phyloP scores from a whole-genome alignment of 1,284 basidiomycete species.

The Calocybe gambosa region DNA sequence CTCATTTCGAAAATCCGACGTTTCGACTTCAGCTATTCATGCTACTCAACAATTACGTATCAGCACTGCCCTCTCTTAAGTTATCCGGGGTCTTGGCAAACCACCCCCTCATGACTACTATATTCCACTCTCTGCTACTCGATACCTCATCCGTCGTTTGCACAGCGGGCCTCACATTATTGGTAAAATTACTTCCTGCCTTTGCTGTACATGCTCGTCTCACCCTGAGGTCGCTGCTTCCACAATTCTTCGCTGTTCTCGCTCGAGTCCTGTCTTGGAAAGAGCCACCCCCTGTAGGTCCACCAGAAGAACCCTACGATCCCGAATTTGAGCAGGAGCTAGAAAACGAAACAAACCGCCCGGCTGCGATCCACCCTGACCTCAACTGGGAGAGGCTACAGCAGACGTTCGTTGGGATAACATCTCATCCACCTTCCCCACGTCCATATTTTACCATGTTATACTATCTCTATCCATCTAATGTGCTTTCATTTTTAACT shows the following conservation, averaged over 20 bases:
- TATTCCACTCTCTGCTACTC: slow-evolving; percentile 58
- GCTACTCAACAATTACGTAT: slow-evolving; percentile 55
- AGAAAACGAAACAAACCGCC: slow-evolving; percentile 29
- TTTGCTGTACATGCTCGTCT: slow-evolving; percentile 58
- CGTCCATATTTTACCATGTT: slow-evolving; percentile 69
- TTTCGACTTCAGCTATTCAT: slow-evolving; percentile 64
- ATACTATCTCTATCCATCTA: slow-evolving; percentile 87
- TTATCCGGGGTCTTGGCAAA: slow-evolving; percentile 47
- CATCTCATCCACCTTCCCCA: slow-evolving; percentile 47
- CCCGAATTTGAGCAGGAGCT: slow-evolving; percentile 35
- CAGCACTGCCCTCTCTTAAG: slow-evolving; percentile 43
- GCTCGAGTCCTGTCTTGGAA: slow-evolving; percentile 70
- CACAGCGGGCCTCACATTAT: slow-evolving; percentile 51
- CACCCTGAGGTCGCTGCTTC: slow-evolving; percentile 51
- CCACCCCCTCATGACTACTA: slow-evolving; percentile 55
- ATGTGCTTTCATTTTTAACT: slow-evolving; percentile 71
- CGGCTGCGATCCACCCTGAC: slow-evolving; percentile 43
- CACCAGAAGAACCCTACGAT: slow-evolving; percentile 20
- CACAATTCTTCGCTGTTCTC: slow-evolving; percentile 57
- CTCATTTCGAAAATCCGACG: slow-evolving; percentile 51
- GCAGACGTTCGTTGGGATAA: slow-evolving; percentile 43
- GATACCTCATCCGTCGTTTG: slow-evolving; percentile 70
- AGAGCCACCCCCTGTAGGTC: slow-evolving; percentile 33
- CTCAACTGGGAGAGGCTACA: slow-evolving; percentile 63
- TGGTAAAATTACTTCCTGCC: slow-evolving; percentile 68